Base-by-base conservation (phyloP, 179 eudicot genomes). In the Spinacia oleracea region DNA sequence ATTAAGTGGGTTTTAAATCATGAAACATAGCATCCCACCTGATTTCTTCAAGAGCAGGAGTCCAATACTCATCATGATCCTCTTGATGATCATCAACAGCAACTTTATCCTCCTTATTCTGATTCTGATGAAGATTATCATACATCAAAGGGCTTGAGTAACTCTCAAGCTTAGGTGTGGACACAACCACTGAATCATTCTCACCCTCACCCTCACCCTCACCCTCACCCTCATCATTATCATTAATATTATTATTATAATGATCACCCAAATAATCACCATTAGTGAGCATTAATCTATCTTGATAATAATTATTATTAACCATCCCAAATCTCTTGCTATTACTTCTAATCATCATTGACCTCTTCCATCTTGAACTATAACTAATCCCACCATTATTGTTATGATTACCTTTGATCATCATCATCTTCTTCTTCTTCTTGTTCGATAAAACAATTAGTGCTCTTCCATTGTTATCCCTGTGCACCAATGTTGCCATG, bases 1-100 rank as follows among this genome's bases (percentile, higher is more conserved):
- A 6, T 69, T 83, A 92, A 46, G 97, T 92, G 67, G 97, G 97
- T 70, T 92, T 92, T 70, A 92, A 81, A 82, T 93, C 93, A 66
- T 93, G 93, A 83, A 94, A 94, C 98, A 94, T 92, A 23, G 98
- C 79, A 84, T 92, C 98, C 98, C 98, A 94, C 88, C 87, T 90
- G 85, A 89, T 92, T 80, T 92, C 96, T 76, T 94, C 97, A 82
- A 90, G 90, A 2, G 86, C 80, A 16, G 90, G 83, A 12, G 89
- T 86, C 91, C 94, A 89, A 56, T 83, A 80, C 72, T 84, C 90
- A 59, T 81, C 87, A 27, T 81, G 88, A 15, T 76, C 89, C 15
- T 75, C n/a, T n/a, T n/a, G n/a, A n/a, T n/a, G 59, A 42, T 82
- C 88, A 32, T 83, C 88, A 31, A 82, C 87, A 40, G 15, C 34